phyloP scores from a whole-genome alignment of 257 asterid species.

The Fraxinus pennsylvanica region DNA sequence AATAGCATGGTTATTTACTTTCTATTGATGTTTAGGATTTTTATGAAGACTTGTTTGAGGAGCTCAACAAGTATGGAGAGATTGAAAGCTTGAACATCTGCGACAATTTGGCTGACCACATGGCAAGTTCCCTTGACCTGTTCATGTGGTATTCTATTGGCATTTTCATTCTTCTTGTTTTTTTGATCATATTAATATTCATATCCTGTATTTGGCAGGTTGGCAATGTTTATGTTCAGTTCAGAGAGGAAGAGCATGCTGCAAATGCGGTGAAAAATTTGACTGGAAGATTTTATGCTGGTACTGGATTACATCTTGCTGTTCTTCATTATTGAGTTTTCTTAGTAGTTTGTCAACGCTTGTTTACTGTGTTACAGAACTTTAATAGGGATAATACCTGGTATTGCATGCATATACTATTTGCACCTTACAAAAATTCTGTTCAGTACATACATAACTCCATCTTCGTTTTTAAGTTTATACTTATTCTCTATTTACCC shows the following conservation, averaged over 20 bases:
- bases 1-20: background rate
- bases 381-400: background rate
- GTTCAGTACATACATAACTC: background rate
- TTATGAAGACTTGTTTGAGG: constrained; percentile 93
- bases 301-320: constrained; percentile 30
- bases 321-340: background rate
- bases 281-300: constrained; percentile 91
- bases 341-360: background rate
- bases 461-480: background rate
- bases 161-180: background rate
- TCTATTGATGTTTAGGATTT: constrained; percentile 59
- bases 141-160: background rate
- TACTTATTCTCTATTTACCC: background rate
- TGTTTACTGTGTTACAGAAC: background rate
- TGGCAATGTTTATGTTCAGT: constrained; percentile 97
- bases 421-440: background rate
- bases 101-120: constrained; percentile 95
- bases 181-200: background rate
- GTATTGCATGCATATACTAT: background rate
- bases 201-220: constrained; percentile 51
- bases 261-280: constrained; percentile 79
- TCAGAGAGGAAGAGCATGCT: constrained; percentile 96
- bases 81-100: constrained; percentile 87
- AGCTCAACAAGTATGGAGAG: constrained; percentile 85
- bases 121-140: constrained; percentile 43